Evolutionary conservation across 2,329 filamentous ascomycete genomes (phyloP).

Genomic region (Ustulina deusta): DNA sequence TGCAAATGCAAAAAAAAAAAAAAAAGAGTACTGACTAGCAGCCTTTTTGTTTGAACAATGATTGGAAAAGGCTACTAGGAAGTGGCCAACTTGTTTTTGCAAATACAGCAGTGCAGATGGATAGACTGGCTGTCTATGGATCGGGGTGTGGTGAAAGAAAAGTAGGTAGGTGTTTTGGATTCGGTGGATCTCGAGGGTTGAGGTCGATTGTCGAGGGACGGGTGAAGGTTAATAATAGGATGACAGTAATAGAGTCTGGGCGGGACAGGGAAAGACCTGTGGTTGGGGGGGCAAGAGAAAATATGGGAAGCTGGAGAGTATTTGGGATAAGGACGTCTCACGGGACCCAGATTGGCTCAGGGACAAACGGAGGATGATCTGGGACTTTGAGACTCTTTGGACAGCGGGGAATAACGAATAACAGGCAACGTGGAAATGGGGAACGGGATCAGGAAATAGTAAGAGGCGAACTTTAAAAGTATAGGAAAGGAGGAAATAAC

Average conservation of each 20-base stretch:
- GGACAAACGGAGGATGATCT: conserved; percentile 25
- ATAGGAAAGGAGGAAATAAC: conserved; percentile 10
- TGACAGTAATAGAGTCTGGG: conserved; percentile 14
- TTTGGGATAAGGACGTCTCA: conserved; percentile 35
- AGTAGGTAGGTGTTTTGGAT: conserved; percentile 31
- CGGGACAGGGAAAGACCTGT: conserved; percentile 27
- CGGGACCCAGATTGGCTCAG: conserved; percentile 28
- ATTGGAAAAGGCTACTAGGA: conserved; percentile 32
- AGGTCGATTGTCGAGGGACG: conserved; percentile 1
- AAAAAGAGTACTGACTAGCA: conserved; percentile 38
- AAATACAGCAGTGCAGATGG: conserved; percentile 29
- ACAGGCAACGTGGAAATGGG: neutral
- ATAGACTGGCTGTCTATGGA: conserved; percentile 18
- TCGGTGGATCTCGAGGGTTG: conserved; percentile 12
- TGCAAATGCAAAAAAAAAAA: conserved; percentile 16
- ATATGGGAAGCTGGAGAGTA: conserved; percentile 26
- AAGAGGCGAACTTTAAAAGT: neutral
- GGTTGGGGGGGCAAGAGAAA: conserved; percentile 24
- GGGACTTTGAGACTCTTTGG: conserved; percentile 12
- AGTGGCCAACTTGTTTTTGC: conserved; percentile 29
- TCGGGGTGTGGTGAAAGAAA: conserved; percentile 1
- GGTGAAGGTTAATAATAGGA: conserved; percentile 11
- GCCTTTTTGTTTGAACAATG: conserved; percentile 36
- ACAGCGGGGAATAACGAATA: conserved; percentile 18
- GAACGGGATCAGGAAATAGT: neutral